Evolutionary conservation across 78 protist species (phyloP), one percentile per base, ranked within the genome.

Genomic region (Polysphondylium violaceum): DNA sequence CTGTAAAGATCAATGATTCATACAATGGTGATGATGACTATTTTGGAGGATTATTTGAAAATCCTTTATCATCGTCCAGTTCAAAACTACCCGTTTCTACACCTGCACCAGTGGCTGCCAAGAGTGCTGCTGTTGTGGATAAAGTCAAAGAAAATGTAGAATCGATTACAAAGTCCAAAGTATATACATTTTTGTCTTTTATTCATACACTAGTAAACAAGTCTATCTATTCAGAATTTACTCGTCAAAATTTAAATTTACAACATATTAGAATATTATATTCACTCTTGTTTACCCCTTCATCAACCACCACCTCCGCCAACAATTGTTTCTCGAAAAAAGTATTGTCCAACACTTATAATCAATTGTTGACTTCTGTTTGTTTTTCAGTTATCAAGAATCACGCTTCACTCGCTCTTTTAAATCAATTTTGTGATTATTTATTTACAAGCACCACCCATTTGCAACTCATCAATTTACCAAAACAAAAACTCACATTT

Each of bases 11-110:
- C n/a, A 14, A 63, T 19, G 72, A 64, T 64, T 64, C 72, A 17
- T 64, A 64, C 21, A 3, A 3, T 60, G 63, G 50, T 4, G 77
- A 71, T 12, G 77, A 71, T 43, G 77, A 71, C 50, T 1, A 50
- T 4, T 71, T 71, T 71, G 77, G 77, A 21, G 63, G 58, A 50
- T 31, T 71, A 31, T 71, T 71, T 71, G 50, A 71, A 2, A 71
- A 17, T 50, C 65, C 27, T 0, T 12, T 23, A 38, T 16, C 43
- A 72, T 17, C 63, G 33, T 33, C 44, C 2, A 50, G n/a, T n/a
- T n/a, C n/a, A n/a, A n/a, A n/a, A n/a, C n/a, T n/a, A n/a, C n/a
- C n/a, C n/a, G n/a, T n/a, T n/a, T n/a, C n/a, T n/a, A n/a, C 53
- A 29, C 35, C 76, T 8, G 1, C 63, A 43, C 1, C 76, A 38